Evolutionary conservation across 768 basidiomycete genomes (phyloP), one percentile per base, ranked within the genome.

Genomic region (Tricholoma furcatifolium): DNA sequence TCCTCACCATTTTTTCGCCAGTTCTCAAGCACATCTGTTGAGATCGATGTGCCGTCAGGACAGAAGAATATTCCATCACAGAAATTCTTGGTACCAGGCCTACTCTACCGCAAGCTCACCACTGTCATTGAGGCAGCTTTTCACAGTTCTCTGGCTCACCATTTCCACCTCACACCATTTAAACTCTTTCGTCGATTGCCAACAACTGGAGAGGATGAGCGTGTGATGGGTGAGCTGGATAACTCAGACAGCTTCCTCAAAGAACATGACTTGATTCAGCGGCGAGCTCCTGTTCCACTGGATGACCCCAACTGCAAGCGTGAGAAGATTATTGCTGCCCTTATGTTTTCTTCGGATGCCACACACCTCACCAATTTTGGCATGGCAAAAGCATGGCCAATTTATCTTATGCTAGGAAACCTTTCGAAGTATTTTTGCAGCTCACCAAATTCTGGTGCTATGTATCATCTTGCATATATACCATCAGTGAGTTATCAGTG

Each of bases 381-480:
- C 1, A 67, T 41, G 11, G 67, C 67, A 0, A 62, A 60, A 31
- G 56, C 55, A 5, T 79, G 74, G 76, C 75, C 74, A 0, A 54
- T 74, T 0, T 78, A 77, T 45, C 27, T 72, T 7, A 67, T 62
- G 50, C 66, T 76, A 27, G 75, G 73, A 0, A 73, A 72, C 43
- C 60, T 67, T 7, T 75, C 74, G 0, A 81, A 80, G 55, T 77
- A 76, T 44, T 51, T 62, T 2, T 60, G 67, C 1, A 55, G 55
- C 1, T 58, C 60, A 12, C 72, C 71, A 2, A 60, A 55, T 7
- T 62, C 62, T 0, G 58, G 62, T 17, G 65, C 73, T 1, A 61
- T 63, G 18, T 71, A 78, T 53, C 74, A 75, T 50, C 10, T 77
- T 3, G 76, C 72, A 10, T 79, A 77, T 58, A 67, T 80, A 20